phyloP scores from a whole-genome alignment of 2,329 filamentous ascomycete genomes.

The Berkeleyomyces basicola region DNA sequence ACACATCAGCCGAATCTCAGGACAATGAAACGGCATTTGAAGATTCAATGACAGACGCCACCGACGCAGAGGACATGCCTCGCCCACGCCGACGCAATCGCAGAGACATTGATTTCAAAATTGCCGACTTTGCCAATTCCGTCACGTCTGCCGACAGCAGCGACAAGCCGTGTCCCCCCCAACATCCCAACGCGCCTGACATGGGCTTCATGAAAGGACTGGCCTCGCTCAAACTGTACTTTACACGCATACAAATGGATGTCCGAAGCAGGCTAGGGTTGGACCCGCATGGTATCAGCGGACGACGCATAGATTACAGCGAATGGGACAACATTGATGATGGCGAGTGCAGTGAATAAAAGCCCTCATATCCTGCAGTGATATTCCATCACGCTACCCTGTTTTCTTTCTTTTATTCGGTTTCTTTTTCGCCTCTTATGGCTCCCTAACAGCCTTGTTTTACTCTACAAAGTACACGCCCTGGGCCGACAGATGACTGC shows the following conservation, averaged over 20 bases:
- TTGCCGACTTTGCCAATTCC: slow-evolving; percentile 97
- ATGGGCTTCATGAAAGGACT: slow-evolving; percentile 78
- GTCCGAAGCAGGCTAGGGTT: slow-evolving; percentile 39
- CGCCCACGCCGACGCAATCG: slow-evolving; percentile 32
- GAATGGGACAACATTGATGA: slow-evolving; percentile 12
- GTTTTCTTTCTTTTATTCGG: neutral
- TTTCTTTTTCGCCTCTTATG: neutral
- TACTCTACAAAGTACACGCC: neutral
- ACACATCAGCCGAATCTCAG: slow-evolving; percentile 32
- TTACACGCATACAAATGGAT: slow-evolving; percentile 73
- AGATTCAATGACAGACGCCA: slow-evolving; percentile 43
- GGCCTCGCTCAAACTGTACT: slow-evolving; percentile 63
- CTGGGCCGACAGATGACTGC: neutral
- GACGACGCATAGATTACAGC: slow-evolving; percentile 5
- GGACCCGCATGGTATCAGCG: slow-evolving; percentile 19
- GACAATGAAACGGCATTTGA: slow-evolving; percentile 35
- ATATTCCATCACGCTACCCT: neutral
- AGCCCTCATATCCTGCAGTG: neutral
- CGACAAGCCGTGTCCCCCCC: slow-evolving; percentile 58
- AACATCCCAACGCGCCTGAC: slow-evolving; percentile 65
- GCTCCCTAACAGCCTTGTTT: neutral
- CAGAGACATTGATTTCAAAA: slow-evolving; percentile 73
- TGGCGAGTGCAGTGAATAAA: slow-evolving; percentile 12
- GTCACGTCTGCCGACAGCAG: slow-evolving; percentile 68
- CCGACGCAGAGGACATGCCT: slow-evolving; percentile 38